Base-by-base conservation (phyloP, 148 eudicot species). In the Persicaria maculosa region DNA sequence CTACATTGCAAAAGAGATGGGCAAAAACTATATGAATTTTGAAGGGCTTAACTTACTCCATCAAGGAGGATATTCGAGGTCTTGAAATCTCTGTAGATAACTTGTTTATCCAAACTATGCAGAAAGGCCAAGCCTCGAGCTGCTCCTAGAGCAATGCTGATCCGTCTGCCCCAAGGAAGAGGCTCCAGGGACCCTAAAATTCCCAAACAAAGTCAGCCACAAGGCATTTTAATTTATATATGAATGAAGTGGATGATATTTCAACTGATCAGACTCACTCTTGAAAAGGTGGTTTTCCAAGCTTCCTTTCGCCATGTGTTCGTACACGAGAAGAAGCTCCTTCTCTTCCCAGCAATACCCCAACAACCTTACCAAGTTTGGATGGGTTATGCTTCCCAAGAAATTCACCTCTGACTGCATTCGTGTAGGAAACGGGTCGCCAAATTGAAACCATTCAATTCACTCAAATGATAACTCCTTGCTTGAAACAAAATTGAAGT, bases 11-110 rank as follows among this genome's bases (percentile, higher is more conserved):
- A 31, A 20, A 20, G 43, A 31, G 57, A 9, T 1, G 11, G 11
- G 57, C 14, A 9, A 52, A 16, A 5, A 52, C 11, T 9, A 52
- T 9, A 52, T 52, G n/a, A 19, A 59, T 61, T 61, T 11, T 15
- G 68, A 7, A 62, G 31, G 8, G 67, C 67, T 14, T 62, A 31
- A 15, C 83, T 77, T 50, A 83, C 86, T 82, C 59, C 88, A 80
- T 89, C 92, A 72, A 89, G 92, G 74, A 89, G 87, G 79, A 89
- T 85, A 74, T 89, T 89, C 45, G 93, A 82, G 59, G 90, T 85
- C 69, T 89, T 89, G 72, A 86, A 85, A 78, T 89, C 90, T 67
- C 93, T 74, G 59, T 88, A 89, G 45, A 89, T 86, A 74, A 89
- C 82, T 77, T 87, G 72, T 17, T 59, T 79, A 8, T 83, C 86